Evolutionary conservation across 768 basidiomycete genomes (phyloP), one percentile per base, ranked within the genome.

Genomic region (Podaxis rugospora): DNA sequence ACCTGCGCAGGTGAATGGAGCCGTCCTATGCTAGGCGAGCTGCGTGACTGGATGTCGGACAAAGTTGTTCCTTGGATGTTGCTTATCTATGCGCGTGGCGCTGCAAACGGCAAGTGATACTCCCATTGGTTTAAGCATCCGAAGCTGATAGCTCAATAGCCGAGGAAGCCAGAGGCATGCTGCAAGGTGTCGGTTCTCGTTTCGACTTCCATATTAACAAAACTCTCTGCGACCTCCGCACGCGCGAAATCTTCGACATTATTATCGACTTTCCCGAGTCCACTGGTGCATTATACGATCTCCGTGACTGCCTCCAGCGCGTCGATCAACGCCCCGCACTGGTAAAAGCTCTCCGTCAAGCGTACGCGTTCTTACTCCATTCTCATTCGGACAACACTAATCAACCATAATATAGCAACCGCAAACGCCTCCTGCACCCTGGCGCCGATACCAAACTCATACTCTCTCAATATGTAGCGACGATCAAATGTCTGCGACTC

Each of bases 151-250:
- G 42, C 46, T n/a, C 40, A 42, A 51, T 63, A 92, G 84, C 84
- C 64, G 84, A 90, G 61, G 87, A 94, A 72, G 84, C 89, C 35
- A 78, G 86, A 67, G 71, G 79, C 37, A 81, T 90, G 85, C 74
- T 96, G 54, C 83, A 87, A 67, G 88, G 88, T 2, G 85, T 93
- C 13, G 88, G 90, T 23, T 85, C 89, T 1, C 78, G 92, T 47
- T 91, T 98, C 68, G 95, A 98, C 66, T 95, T 93, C 66, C 92
- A 96, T 65, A 86, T 98, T 67, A 91, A 93, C 72, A 95, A 95
- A 71, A 92, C 89, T 2, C 76, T 98, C 25, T 93, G 90, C 69
- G 91, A 95, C 70, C 75, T 96, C 55, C 88, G 87, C 36, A 89
- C 85, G 61, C 80, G 77, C 52, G 95, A 98, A 71, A 89, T 98